phyloP scores from a whole-genome alignment of 192 early-diverging fungal genomes.

The Coemansia sp. region DNA sequence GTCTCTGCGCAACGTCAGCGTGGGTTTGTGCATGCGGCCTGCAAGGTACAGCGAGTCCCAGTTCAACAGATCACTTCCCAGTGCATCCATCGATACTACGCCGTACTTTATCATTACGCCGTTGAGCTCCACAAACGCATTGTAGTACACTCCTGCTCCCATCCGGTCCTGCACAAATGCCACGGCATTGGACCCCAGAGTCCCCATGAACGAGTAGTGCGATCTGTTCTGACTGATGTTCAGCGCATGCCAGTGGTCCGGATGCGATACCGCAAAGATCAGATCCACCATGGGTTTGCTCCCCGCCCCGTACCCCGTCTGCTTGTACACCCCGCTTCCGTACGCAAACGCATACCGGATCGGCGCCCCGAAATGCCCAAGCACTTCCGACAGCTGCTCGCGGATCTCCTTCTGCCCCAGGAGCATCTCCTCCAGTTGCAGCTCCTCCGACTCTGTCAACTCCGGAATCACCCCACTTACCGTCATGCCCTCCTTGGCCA shows the following conservation, averaged over 20 bases:
- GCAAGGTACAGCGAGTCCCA: conserved; percentile 97
- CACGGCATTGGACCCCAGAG: conserved; percentile 72
- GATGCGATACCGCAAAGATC: conserved; percentile 93
- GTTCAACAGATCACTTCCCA: conserved; percentile 85
- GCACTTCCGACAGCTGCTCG: conserved; percentile 18
- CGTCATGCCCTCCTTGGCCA: not conserved
- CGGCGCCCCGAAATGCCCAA: conserved; percentile 38
- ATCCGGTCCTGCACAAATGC: conserved; percentile 75
- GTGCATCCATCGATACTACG: conserved; percentile 85
- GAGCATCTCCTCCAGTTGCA: conserved; percentile 32
- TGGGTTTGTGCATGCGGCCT: conserved; percentile 96
- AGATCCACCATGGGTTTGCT: conserved; percentile 88
- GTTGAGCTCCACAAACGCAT: conserved; percentile 86
- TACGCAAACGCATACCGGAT: conserved; percentile 84
- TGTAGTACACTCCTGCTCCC: conserved; percentile 95
- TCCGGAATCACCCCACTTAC: conserved; percentile 7
- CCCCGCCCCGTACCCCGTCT: conserved; percentile 69
- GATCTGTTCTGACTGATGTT: conserved; percentile 89
- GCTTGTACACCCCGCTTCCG: conserved; percentile 92
- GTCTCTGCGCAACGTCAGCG: conserved; percentile 49
- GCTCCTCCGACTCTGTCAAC: conserved; percentile 30
- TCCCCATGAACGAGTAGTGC: conserved; percentile 86
- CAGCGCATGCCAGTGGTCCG: conserved; percentile 95
- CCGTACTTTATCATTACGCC: conserved; percentile 93
- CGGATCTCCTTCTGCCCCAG: conserved; percentile 26